Percentiles rank a stretch among this genome's conserved stretches.
These are phyloP conservation scores for Sistotremastrum suecicum DNA, from an alignment of 768 basidiomycete species.

Conservation along the genomic window DNA sequence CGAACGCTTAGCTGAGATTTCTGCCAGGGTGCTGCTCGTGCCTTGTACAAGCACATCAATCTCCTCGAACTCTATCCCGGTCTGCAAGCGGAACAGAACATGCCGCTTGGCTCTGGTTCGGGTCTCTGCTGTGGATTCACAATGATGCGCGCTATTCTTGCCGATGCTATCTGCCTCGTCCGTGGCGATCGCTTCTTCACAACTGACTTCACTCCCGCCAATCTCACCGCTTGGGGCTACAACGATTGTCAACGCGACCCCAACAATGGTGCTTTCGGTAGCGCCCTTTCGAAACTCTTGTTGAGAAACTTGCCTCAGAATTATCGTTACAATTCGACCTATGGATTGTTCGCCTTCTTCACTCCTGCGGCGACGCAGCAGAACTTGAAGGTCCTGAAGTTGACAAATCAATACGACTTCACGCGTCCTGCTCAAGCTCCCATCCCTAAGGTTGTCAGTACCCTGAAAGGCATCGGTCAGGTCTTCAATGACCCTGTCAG, in stretches of 20 bases:
- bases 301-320: constrained; percentile 4
- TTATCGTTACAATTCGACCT: constrained; percentile 5
- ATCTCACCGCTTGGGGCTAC: constrained; percentile 39
- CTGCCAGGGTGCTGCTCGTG: constrained; percentile 16
- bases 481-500: constrained; percentile 20
- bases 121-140: constrained; percentile 14
- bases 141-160: constrained; percentile 34
- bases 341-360: constrained; percentile 5
- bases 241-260: constrained; percentile 30
- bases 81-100: constrained; percentile 13
- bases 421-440: constrained; percentile 21
- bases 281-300: constrained; percentile 2
- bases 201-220: constrained; percentile 31
- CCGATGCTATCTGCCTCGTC: constrained; percentile 38
- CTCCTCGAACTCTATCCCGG: constrained; percentile 24
- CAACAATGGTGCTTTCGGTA: constrained; percentile 20
- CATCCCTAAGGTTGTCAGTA: constrained; percentile 20
- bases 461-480: constrained; percentile 20
- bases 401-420: constrained; percentile 27
- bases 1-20: not conserved
- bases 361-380: constrained; percentile 11
- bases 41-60: constrained; percentile 22
- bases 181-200: constrained; percentile 42
- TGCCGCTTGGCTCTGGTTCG: constrained; percentile 8
- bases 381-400: constrained; percentile 24